Evolutionary conservation across 192 early-diverging fungal species (phyloP), one percentile per base, ranked within the genome.

Genomic region (Paraglomus brasilianum): DNA sequence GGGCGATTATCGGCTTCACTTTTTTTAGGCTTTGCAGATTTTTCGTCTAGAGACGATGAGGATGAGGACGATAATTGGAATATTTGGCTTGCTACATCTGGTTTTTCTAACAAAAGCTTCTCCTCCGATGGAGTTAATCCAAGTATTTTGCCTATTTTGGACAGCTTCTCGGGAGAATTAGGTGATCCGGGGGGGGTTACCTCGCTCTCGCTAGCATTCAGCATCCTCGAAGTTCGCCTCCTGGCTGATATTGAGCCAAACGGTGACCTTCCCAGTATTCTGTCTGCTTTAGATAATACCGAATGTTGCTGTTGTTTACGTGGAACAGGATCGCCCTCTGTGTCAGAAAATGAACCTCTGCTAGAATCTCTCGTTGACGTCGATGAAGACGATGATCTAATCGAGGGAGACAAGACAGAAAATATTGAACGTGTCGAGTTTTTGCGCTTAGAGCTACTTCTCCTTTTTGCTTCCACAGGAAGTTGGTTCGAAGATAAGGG

Each of bases 111-210:
- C 30, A 62, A 39, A 5, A 68, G 51, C 44, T 68, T 68, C 21
- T 53, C 66, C 55, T 68, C 66, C 0, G 36, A 22, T 36, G 49
- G 15, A 13, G 66, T 68, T 21, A 68, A 14, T 30, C 66, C 66
- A 24, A 68, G 51, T 22, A 68, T 19, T 55, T 68, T 68, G 21
- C 66, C 66, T 43, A 40, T 52, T 55, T 68, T 68, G 13, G 50
- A 50, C 19, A 48, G 24, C 15, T 55, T 51, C 36, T 68, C 51
- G 50, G 6, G 9, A 36, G n/a, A 13, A 42, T 66, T 50, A 40
- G 65, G 49, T 17, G 65, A 38, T 45, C 60, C 7, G 39, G 43
- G 7, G 8, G 36, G 14, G 2, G 36, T 24, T 5, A 55, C 36
- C 6, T 55, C 36, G 36, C 36, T 55, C 13, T 55, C 36, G 21